Evolutionary conservation across 139 green algal species (phyloP).

Genomic region (Closterium sp.): DNA sequence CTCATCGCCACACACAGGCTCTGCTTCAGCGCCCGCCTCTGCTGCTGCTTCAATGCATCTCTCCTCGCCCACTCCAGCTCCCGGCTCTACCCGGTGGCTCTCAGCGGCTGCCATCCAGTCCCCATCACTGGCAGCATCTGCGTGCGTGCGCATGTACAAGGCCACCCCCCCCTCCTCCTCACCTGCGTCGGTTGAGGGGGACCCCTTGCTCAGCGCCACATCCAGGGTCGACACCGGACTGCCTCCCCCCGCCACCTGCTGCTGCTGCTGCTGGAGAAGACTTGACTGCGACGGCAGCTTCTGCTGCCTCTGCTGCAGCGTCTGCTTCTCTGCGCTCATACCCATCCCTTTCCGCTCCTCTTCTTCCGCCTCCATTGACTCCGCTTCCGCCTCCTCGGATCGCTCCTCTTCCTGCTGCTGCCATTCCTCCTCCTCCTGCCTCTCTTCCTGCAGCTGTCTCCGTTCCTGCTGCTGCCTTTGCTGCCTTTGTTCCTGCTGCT

Average conservation of each 20-base stretch:
- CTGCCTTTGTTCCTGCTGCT: not conserved
- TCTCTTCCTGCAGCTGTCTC: not conserved
- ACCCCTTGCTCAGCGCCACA: not conserved
- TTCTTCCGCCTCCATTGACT: not conserved
- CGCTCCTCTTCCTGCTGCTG: conserved; percentile 5
- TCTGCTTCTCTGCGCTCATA: not conserved
- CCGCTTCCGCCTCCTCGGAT: not conserved
- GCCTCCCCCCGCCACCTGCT: not conserved
- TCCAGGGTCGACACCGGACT: conserved; percentile 5
- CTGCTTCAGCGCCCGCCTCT: not conserved
- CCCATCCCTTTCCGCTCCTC: not conserved
- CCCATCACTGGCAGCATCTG: not conserved
- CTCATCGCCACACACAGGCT: not conserved
- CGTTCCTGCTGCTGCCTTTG: not conserved
- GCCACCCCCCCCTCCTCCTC: not conserved
- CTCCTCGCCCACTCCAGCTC: not conserved
- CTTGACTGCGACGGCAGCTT: not conserved
- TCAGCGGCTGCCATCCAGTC: not conserved
- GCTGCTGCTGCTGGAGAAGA: not conserved
- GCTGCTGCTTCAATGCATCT: not conserved
- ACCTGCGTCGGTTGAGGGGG: not conserved
- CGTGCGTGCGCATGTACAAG: not conserved
- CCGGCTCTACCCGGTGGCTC: not conserved
- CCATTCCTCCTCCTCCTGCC: not conserved
- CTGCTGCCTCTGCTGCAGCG: not conserved